phyloP scores from a whole-genome alignment of 441 rosid genomes.

The Populus hybrid region DNA sequence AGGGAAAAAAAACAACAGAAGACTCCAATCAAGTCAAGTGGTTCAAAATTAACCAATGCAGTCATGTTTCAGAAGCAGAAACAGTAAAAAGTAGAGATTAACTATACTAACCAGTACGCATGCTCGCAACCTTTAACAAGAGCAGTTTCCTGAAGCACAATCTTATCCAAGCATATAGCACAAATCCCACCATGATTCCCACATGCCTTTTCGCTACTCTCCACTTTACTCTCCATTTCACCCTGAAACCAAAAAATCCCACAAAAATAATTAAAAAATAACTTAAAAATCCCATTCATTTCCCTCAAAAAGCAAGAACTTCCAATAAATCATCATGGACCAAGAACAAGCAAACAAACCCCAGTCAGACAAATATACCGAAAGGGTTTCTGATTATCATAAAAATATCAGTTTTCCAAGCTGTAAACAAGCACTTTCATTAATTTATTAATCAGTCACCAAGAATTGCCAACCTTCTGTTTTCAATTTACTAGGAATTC shows the following conservation, averaged over 20 bases:
- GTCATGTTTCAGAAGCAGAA: neutral
- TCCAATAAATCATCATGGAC: neutral
- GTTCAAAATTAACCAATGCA: neutral
- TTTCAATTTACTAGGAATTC: neutral
- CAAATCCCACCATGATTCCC: conserved; percentile 55
- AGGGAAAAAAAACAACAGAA: neutral
- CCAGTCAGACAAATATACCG: neutral
- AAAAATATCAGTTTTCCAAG: neutral
- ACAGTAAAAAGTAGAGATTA: neutral
- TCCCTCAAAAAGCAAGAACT: no score
- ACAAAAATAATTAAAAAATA: neutral
- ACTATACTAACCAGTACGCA: conserved; percentile 61
- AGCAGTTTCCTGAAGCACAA: conserved; percentile 63
- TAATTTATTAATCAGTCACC: neutral
- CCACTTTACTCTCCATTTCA: conserved; percentile 27
- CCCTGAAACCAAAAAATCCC: conserved; percentile 30
- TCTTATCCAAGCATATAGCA: conserved; percentile 67
- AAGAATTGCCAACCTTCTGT: neutral
- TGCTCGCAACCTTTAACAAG: conserved; percentile 75
- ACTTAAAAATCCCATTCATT: neutral
- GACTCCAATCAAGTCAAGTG: neutral
- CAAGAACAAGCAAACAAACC: neutral
- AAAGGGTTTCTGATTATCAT: neutral
- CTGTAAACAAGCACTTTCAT: neutral
- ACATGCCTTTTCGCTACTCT: conserved; percentile 27